Base-by-base conservation (phyloP, 768 basidiomycete genomes). In the Rossbeevera mucosa region DNA sequence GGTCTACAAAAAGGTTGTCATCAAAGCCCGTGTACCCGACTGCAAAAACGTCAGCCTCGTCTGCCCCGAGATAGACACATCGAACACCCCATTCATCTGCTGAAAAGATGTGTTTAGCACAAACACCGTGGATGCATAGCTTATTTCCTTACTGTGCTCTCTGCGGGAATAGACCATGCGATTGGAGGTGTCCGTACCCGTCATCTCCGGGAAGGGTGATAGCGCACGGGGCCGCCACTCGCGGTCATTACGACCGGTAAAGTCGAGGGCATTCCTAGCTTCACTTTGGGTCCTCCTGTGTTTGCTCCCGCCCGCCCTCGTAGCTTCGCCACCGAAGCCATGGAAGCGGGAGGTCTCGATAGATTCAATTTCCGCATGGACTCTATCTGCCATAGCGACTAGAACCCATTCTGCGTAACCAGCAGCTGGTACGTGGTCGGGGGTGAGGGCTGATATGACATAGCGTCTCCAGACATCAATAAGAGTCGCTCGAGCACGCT, bases 401-500 rank as follows among this genome's bases (percentile, higher is more conserved):
- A 74, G 45, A 67, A 47, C 59, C 67, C 67, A 69, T 48, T 69
- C 67, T 24, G 48, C 8, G 43, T 71, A 71, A 2, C 67, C 67
- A 56, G 41, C 78, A 66, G 54, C 52, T 65, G 42, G 66, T 12
- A 68, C 36, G 30, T 74, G 68, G 21, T 68, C 61, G 24, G 50
- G 51, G 7, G 68, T 57, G 21, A 88, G 71, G 53, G 83, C 80
- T 21, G 74, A 63, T n/a, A 85, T 56, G 22, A 86, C 77, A 59
- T 81, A 78, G 21, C 75, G 75, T 29, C 86, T 80, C 61, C 81
- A 88, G 4, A 79, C 74, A 58, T 91, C 85, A 7, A 88, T 75
- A 13, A 89, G 76, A 3, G 76, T 73, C 18, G 86, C 83, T 26
- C 86, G 82, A 5, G 88, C 88, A 42, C 79, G 76, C 30, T 75